These are phyloP conservation scores for Candida tallmaniae DNA, from an alignment of 805 yeast species.

Conservation along the genomic window DNA sequence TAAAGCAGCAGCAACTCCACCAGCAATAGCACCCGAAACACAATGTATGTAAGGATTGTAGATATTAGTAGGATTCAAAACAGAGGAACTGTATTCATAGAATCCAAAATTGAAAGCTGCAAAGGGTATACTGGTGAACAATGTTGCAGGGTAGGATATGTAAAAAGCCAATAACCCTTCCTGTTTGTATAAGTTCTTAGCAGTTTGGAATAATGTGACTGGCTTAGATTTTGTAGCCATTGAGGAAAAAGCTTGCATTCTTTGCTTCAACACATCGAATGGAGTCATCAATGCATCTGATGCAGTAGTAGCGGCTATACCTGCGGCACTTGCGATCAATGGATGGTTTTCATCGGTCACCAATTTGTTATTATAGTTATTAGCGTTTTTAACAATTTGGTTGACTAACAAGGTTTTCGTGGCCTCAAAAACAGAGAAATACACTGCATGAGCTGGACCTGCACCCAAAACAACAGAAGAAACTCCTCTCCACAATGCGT, in stretches of 20 bases:
- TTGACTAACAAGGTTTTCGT: conserved; percentile 58
- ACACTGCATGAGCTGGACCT: conserved; percentile 99
- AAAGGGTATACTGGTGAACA: conserved; percentile 88
- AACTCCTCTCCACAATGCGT: conserved; percentile 90
- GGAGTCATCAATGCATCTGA: conserved; percentile 97
- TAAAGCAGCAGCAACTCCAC: conserved; percentile 90
- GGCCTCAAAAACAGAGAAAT: conserved; percentile 89
- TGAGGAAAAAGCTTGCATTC: conserved; percentile 64
- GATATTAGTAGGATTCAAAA: conserved; percentile 68
- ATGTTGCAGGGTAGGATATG: conserved; percentile 90
- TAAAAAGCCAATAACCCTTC: conserved; percentile 83
- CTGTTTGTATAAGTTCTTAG: conserved; percentile 45
- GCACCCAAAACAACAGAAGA: conserved; percentile 91
- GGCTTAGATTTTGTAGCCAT: conserved; percentile 15
- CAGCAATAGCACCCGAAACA: conserved; percentile 88
- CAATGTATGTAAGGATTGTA: conserved; percentile 93
- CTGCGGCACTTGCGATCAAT: conserved; percentile 78
- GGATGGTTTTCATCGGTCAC: conserved; percentile 72
- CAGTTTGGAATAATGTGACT: conserved; percentile 29
- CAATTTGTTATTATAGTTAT: conserved; percentile 29
- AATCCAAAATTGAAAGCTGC: conserved; percentile 92
- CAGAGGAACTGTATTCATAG: conserved; percentile 76
- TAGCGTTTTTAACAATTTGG: conserved; percentile 25
- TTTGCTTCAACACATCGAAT: conserved; percentile 89
- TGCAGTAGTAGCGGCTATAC: conserved; percentile 87